Conservation (phyloP, 2,329 filamentous ascomycete species). For the Calonectria pseudoreteaudii region DNA sequence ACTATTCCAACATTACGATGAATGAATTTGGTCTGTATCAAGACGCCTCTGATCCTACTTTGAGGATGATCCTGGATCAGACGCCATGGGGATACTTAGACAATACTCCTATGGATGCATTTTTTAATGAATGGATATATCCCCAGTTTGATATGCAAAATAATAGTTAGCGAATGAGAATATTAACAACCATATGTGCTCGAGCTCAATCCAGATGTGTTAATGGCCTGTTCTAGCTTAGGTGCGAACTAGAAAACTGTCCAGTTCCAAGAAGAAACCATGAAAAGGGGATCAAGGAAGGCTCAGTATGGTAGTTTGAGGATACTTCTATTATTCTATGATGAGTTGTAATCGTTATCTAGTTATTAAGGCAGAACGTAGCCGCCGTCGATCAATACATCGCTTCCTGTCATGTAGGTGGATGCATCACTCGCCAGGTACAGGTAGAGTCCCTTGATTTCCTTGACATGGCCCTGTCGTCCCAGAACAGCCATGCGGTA, state of each 20-base stretch:
- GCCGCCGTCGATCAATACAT: constrained; percentile 59
- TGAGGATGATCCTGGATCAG: constrained; percentile 22
- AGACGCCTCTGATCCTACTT: constrained; percentile 12
- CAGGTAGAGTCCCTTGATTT: constrained; percentile 69
- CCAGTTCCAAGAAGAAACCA: neutral
- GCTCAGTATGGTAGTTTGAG: neutral
- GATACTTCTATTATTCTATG: constrained; percentile 5
- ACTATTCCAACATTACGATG: neutral
- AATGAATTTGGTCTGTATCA: constrained; percentile 17
- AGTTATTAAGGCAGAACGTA: constrained; percentile 42
- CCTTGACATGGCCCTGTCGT: constrained; percentile 70
- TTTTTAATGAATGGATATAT: constrained; percentile 24
- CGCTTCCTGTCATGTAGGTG: constrained; percentile 63
- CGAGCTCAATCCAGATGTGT: neutral
- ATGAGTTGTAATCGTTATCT: neutral
- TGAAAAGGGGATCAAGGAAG: neutral
- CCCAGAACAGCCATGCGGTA: constrained; percentile 61
- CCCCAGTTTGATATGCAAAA: constrained; percentile 21
- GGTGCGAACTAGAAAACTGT: neutral
- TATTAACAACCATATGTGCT: neutral
- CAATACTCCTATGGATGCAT: constrained; percentile 20
- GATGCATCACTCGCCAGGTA: constrained; percentile 62
- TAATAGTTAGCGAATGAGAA: neutral
- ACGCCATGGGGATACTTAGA: constrained; percentile 21
- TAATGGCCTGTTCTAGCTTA: neutral